Conservation (phyloP, 495 filamentous ascomycete species). For the Daldinia vernicosa region DNA sequence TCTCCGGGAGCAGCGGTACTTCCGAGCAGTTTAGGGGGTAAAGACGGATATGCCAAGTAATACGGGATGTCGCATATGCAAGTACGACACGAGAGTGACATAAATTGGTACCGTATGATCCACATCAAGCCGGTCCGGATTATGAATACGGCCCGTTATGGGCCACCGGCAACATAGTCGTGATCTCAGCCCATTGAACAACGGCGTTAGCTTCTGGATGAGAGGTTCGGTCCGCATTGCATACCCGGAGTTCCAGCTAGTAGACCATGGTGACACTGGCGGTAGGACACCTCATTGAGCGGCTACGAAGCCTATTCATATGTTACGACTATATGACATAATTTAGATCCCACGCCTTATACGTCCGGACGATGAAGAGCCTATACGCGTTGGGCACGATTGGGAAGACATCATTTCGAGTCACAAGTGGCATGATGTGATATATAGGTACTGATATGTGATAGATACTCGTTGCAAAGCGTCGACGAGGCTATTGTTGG, state of each 20-base stretch:
- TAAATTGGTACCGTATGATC: not conserved
- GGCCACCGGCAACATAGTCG: not conserved
- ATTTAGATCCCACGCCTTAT: not conserved
- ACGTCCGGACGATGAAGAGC: not conserved
- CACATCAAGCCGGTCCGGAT: not conserved
- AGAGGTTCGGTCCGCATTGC: constrained; percentile 10
- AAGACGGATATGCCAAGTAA: not conserved
- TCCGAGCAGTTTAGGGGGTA: not conserved
- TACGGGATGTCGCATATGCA: not conserved
- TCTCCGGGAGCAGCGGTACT: not conserved
- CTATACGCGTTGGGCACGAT: not conserved
- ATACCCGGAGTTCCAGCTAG: not conserved
- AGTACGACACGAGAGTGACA: not conserved
- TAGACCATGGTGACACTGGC: not conserved
- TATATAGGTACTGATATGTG: constrained; percentile 12
- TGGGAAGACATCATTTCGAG: not conserved
- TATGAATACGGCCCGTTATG: constrained; percentile 16
- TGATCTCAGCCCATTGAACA: not conserved
- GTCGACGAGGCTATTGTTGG: not conserved
- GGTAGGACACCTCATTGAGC: not conserved
- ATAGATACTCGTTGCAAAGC: not conserved
- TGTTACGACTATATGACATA: not conserved
- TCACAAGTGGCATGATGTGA: not conserved
- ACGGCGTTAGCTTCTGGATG: constrained; percentile 3
- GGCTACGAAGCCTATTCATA: not conserved